A percentile compares a stretch with the other conserved stretches of the same genome.
These are phyloP conservation scores for Scalesia atractyloides DNA, from an alignment of 129 eudicot species.

Conservation along the genomic window DNA sequence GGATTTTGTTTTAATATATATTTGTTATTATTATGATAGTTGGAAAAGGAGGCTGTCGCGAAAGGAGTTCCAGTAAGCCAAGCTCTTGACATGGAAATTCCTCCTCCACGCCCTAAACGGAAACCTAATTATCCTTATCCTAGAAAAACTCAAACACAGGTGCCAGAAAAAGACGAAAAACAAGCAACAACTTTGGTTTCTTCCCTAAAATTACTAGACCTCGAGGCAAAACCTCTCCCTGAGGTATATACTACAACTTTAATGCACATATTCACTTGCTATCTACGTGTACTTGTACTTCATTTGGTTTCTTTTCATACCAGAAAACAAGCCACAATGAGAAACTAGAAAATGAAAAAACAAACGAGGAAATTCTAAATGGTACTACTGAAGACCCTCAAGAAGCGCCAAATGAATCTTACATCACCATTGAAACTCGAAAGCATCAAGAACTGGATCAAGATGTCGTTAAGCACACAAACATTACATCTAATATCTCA, in stretches of 20 bases:
- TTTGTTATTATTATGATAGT: constrained; percentile 35
- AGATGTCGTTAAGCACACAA: constrained; percentile 37
- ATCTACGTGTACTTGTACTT: background rate
- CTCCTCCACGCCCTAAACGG: constrained; percentile 99
- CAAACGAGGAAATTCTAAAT: constrained; percentile 29
- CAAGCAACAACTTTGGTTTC: constrained; percentile 38
- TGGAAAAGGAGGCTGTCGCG: constrained; percentile 93
- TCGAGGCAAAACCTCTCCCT: constrained; percentile 58
- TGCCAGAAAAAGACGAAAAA: constrained; percentile 53
- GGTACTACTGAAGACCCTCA: constrained; percentile 42
- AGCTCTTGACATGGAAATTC: constrained; percentile 88
- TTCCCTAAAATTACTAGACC: constrained; percentile 43
- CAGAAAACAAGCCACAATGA: constrained; percentile 53
- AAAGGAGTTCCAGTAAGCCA: constrained; percentile 81
- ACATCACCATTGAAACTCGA: constrained; percentile 47
- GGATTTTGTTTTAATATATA: background rate
- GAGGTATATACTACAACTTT: constrained; percentile 49
- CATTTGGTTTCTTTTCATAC: constrained; percentile 15
- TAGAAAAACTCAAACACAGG: constrained; percentile 58
- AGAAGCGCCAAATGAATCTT: constrained; percentile 49
- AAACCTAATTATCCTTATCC: constrained; percentile 98
- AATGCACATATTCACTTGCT: background rate
- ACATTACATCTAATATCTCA: constrained; percentile 37
- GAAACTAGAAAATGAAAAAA: constrained; percentile 28
- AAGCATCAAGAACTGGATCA: constrained; percentile 35